A percentile compares a stretch with the other conserved stretches of the same genome.
phyloP scores from a whole-genome alignment of 2,329 filamentous ascomycete species.

The Acrodontium crateriforme region DNA sequence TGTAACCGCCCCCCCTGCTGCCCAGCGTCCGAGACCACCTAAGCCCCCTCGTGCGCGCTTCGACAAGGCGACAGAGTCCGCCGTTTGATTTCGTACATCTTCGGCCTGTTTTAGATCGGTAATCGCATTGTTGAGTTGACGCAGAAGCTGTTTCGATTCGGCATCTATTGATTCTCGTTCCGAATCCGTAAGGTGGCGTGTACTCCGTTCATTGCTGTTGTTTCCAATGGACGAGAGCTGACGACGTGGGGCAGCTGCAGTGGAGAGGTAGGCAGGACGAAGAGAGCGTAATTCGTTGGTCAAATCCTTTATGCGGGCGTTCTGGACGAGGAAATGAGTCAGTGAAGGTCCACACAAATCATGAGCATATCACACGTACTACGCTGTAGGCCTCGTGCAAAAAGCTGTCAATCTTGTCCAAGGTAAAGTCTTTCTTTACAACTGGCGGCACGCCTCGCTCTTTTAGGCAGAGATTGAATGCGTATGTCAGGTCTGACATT shows the following conservation, averaged over 20 bases:
- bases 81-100: slow-evolving; percentile 63
- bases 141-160: slow-evolving; percentile 71
- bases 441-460: slow-evolving; percentile 39
- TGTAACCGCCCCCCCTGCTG: slow-evolving; percentile 33
- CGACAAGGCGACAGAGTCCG: slow-evolving; percentile 54
- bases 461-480: slow-evolving; percentile 55
- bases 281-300: slow-evolving; percentile 68
- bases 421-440: slow-evolving; percentile 27
- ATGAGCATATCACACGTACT: slow-evolving; percentile 33
- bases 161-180: slow-evolving; percentile 80
- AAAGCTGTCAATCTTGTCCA: slow-evolving; percentile 58
- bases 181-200: slow-evolving; percentile 55
- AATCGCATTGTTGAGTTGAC: slow-evolving; percentile 73
- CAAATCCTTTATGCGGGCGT: slow-evolving; percentile 69
- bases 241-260: slow-evolving; percentile 45
- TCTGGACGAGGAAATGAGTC: slow-evolving; percentile 37
- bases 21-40: slow-evolving; percentile 58
- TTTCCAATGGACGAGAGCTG: slow-evolving; percentile 16
- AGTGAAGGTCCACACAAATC: slow-evolving; percentile 17
- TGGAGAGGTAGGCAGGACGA: slow-evolving; percentile 82
- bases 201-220: slow-evolving; percentile 19
- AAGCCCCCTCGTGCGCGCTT: slow-evolving; percentile 50
- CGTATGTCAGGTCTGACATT: slow-evolving; percentile 48
- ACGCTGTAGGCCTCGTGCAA: slow-evolving; percentile 90
- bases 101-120: slow-evolving; percentile 69